Percentiles rank a stretch among this genome's conserved stretches.
phyloP scores from a whole-genome alignment of 2,329 filamentous ascomycete genomes.

The Scedosporium dehoogii region DNA sequence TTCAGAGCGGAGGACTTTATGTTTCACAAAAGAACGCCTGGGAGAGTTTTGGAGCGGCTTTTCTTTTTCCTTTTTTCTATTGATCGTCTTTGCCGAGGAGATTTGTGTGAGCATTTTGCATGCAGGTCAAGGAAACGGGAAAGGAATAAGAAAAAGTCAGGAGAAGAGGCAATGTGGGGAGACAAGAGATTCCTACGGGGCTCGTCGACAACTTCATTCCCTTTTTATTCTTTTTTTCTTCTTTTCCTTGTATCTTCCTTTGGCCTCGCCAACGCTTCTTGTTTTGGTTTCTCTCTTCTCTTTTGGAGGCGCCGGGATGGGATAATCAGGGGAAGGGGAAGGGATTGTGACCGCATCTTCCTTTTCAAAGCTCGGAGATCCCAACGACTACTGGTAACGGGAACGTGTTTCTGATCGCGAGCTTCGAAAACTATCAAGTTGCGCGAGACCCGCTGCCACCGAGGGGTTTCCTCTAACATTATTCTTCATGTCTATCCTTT shows the following conservation, averaged over 20 bases:
- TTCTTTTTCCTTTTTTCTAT: background rate
- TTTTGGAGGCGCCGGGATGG: background rate
- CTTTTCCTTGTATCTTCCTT: background rate
- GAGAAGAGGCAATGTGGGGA: background rate
- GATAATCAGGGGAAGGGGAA: background rate
- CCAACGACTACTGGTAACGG: background rate
- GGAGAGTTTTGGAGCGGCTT: background rate
- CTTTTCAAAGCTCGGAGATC: background rate
- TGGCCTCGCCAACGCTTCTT: background rate
- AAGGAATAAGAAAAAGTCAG: background rate
- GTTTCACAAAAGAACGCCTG: background rate
- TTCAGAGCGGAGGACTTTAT: background rate
- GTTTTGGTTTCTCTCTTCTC: background rate
- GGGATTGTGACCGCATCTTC: background rate
- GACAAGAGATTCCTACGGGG: constrained; percentile 1
- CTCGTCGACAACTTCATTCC: background rate
- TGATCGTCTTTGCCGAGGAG: background rate
- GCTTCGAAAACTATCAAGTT: background rate
- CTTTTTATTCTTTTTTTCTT: background rate
- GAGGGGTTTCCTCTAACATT: background rate
- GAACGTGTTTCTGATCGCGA: background rate
- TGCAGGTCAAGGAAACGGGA: background rate
- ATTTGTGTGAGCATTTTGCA: background rate
- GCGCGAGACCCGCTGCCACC: background rate
- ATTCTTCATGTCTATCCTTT: background rate